Base-by-base conservation (phyloP, 768 basidiomycete species). In the Russula compacta region DNA sequence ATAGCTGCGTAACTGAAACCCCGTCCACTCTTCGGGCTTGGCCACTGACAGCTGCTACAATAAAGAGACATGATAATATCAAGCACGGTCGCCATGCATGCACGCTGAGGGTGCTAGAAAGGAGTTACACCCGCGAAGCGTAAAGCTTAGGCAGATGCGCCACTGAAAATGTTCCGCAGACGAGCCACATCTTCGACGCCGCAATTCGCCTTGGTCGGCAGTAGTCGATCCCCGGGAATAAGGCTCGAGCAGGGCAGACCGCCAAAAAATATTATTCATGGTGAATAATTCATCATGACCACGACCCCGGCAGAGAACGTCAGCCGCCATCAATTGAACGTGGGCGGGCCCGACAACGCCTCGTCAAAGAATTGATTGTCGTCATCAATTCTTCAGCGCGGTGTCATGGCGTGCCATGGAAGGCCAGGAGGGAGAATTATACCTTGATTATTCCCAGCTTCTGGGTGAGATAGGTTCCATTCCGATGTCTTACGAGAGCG, bases 61-160 rank as follows among this genome's bases (percentile, higher is more conserved):
- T 33, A 43, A 8, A 65, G 58, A 4, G 73, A 72, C 4, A 14
- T 70, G 43, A 48, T 49, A 29, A 76, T 73, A 56, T 76, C 66
- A 60, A 75, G 38, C 70, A 69, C 36, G 70, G 75, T 75, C 3
- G 77, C 63, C 4, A 78, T 66, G 15, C 71, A 38, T 38, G 7
- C 7, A 29, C 8, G 8, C 14, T 14, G 48, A n/a, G 10, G 24
- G 24, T 29, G 24, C 24, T 29, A 29, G 63, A 73, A 75, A 17
- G 74, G 44, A 0, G 72, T 73, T 54, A 71, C 72, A 46, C 68
- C 67, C 3, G 75, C 75, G 15, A 40, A 76, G 42, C 72, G 73
- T 67, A 72, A 2, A 39, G 73, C 74, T 0, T 71, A 33, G 76
- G 58, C 76, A 77, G 19, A 74, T 71, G 35, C 75, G 69, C 51